Conservation (phyloP, 306 rosid species). For the Geum urbanum region DNA sequence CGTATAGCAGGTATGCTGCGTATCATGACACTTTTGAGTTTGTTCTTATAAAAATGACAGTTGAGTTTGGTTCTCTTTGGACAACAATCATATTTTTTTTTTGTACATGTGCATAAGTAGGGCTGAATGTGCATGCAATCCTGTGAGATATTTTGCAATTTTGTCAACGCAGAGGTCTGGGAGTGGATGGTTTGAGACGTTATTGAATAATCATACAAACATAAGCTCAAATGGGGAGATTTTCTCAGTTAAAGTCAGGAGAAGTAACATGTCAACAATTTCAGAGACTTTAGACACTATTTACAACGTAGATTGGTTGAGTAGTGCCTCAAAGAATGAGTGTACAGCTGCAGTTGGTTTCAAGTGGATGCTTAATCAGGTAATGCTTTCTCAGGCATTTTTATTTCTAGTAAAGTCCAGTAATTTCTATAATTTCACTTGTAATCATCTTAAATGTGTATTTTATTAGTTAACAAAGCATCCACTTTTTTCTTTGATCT, state of each 20-base stretch:
- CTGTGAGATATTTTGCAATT: conserved; percentile 80
- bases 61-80: conserved; percentile 22
- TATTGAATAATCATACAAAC: conserved; percentile 82
- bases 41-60: no score
- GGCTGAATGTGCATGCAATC: conserved; percentile 86
- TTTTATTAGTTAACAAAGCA: no score
- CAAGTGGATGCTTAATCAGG: conserved; percentile 99
- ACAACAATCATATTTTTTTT: conserved; percentile 26
- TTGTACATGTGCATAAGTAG: conserved; percentile 40
- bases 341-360: conserved; percentile 97
- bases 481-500: no score
- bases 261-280: conserved; percentile 79
- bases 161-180: conserved; percentile 98
- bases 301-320: conserved; percentile 84
- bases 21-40: conserved; percentile 18
- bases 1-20: conserved; percentile 84
- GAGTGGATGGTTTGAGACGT: conserved; percentile 99
- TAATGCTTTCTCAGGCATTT: no score
- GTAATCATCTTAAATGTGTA: no score
- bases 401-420: no score
- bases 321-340: conserved; percentile 93
- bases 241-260: conserved; percentile 83
- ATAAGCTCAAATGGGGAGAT: conserved; percentile 96
- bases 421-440: no score
- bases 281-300: conserved; percentile 74